Conservation (phyloP, 2,329 filamentous ascomycete species). For the Beauveria pseudobassiana region DNA sequence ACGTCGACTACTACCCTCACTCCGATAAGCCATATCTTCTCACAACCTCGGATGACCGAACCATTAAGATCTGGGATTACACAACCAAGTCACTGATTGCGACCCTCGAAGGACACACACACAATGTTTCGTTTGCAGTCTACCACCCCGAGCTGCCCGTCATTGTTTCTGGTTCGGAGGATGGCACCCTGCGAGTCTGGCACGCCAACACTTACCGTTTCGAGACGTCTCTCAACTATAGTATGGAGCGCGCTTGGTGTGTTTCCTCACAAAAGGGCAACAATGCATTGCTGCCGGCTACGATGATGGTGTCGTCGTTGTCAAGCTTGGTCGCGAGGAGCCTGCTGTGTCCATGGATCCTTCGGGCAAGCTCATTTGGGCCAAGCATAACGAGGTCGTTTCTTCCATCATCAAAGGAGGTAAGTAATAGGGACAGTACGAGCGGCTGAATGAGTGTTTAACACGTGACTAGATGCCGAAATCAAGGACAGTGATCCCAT, state of each 20-base stretch:
- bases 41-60: slow-evolving; percentile 92
- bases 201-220: slow-evolving; percentile 95
- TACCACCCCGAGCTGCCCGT: slow-evolving; percentile 96
- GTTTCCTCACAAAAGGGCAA: slow-evolving; percentile 88
- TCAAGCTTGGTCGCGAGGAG: slow-evolving; percentile 96
- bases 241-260: slow-evolving; percentile 94
- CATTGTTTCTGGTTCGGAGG: slow-evolving; percentile 96
- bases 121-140: slow-evolving; percentile 96
- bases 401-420: slow-evolving; percentile 88
- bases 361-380: slow-evolving; percentile 94
- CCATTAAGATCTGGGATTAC: slow-evolving; percentile 98
- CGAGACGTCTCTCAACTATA: slow-evolving; percentile 94
- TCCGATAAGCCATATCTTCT: slow-evolving; percentile 80
- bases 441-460: slow-evolving; percentile 15
- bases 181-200: slow-evolving; percentile 97
- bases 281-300: slow-evolving; percentile 94
- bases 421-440: slow-evolving; percentile 25
- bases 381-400: slow-evolving; percentile 88
- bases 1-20: slow-evolving; percentile 82
- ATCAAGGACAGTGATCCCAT: slow-evolving; percentile 87
- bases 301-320: slow-evolving; percentile 93
- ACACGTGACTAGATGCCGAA: slow-evolving; percentile 51
- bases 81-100: slow-evolving; percentile 96
- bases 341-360: slow-evolving; percentile 96
- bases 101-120: slow-evolving; percentile 92